A percentile compares a stretch with the other conserved stretches of the same genome.
phyloP scores from a whole-genome alignment of 2,329 filamentous ascomycete species.

The Aureobasidium sp. region DNA sequence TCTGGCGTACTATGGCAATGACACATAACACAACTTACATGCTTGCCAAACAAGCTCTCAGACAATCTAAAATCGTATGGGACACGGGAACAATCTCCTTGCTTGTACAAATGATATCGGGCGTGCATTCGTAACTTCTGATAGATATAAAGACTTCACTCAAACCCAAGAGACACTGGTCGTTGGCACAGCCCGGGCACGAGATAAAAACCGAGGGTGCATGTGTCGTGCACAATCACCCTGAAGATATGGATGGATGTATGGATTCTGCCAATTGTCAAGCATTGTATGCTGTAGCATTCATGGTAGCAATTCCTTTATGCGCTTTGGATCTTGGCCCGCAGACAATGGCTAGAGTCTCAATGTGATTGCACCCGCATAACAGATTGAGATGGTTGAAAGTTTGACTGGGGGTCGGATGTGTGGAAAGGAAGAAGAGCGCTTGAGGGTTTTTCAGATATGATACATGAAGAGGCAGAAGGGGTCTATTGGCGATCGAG shows the following conservation, averaged over 20 bases:
- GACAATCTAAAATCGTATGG: background rate
- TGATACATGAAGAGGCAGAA: slow-evolving; percentile 12
- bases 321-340: background rate
- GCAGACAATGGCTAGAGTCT: background rate
- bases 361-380: background rate
- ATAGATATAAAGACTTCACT: background rate
- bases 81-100: background rate
- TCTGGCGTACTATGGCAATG: background rate
- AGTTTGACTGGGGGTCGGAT: too few relatives aligned
- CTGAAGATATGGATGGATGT: background rate
- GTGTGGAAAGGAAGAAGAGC: background rate
- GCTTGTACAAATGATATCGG: background rate
- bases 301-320: background rate
- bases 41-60: background rate
- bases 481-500: slow-evolving; percentile 1
- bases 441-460: slow-evolving; percentile 12
- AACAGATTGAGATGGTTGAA: background rate
- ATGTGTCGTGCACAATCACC: background rate
- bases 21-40: background rate
- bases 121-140: background rate
- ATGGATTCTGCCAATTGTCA: background rate
- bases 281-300: background rate
- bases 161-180: background rate
- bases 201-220: background rate
- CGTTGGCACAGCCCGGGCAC: background rate